Base-by-base conservation (phyloP, 176 grass and related monocot species). In the Ensete ventricosum region DNA sequence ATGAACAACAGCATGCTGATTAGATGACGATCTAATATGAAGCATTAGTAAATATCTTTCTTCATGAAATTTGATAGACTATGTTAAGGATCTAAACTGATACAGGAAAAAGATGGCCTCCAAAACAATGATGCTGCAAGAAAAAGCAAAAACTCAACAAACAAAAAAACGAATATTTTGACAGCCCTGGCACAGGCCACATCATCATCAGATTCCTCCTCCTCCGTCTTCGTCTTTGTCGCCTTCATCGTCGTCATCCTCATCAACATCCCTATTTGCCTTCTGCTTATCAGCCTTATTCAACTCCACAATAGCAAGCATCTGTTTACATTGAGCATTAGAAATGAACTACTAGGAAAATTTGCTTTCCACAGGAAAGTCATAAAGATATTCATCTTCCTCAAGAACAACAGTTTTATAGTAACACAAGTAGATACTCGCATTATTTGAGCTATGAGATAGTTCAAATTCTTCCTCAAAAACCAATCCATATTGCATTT, bases 381-480 rank as follows among this genome's bases (percentile, higher is more conserved):
- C 34, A 34, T 63, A 88, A 94, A 86, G 85, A 94, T 90, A 80
- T 91, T 77, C 84, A 67, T 89, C 89, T 76, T 69, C 80, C 1
- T 78, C 87, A 9, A 19, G 53, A 22, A 82, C 63, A 17, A 78
- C 52, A 72, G 86, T 82, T 62, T 86, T 96, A 78, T 96, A 96
- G 8, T 89, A 89, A 80, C 82, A 59, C 58, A 96, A 90, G 77
- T 84, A 82, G 5, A 96, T 85, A 26, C 81, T 92, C 7, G 78
- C 12, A 6, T 78, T 81, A 78, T 96, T 96, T 29, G 92, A 92
- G 52, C 67, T 86, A 85, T 96, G 84, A 0, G 87, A 96, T 14
- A 96, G 73, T 83, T 96, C 87, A 77, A 96, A 96, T 1, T 86
- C 87, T 67, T 90, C 86, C 17, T 96, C 89, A 24, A 92, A 96